A percentile compares a stretch with the other conserved stretches of the same genome.
Conservation (phyloP, 805 yeast genomes). For the Pichia nakasei region DNA sequence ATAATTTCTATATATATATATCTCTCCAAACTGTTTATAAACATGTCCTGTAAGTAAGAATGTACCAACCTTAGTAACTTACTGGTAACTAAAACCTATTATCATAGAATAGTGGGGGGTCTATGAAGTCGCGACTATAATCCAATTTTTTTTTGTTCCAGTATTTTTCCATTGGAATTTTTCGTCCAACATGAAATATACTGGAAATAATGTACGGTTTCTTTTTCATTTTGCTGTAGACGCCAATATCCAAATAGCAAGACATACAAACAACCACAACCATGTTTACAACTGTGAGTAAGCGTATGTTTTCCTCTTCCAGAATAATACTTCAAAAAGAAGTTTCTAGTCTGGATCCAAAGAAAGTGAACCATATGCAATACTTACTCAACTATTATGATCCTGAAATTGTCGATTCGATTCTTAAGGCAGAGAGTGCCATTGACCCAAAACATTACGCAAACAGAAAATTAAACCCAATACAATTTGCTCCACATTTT, state of each 20-base stretch:
- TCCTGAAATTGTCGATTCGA: slow-evolving; percentile 71
- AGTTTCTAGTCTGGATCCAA: slow-evolving; percentile 14
- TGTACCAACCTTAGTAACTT: too few relatives aligned
- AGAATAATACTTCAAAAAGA: slow-evolving; percentile 10
- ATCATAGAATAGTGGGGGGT: too few relatives aligned
- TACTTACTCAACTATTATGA: slow-evolving; percentile 69
- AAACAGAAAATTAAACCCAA: slow-evolving; percentile 32
- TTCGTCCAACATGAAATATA: too few relatives aligned
- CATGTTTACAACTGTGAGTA: slow-evolving; percentile 1
- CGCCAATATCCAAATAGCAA: too few relatives aligned
- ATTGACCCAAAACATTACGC: slow-evolving; percentile 58
- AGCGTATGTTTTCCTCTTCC: slow-evolving; percentile 13
- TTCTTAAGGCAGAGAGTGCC: slow-evolving; percentile 68
- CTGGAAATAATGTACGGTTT: too few relatives aligned
- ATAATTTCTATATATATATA: neutral
- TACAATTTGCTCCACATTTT: slow-evolving; percentile 61
- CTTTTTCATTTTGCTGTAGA: too few relatives aligned
- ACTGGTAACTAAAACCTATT: too few relatives aligned
- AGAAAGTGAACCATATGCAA: slow-evolving; percentile 37
- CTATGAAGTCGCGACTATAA: too few relatives aligned
- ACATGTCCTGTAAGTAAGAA: too few relatives aligned
- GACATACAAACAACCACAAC: neutral
- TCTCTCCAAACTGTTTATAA: too few relatives aligned
- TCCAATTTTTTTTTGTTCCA: too few relatives aligned
- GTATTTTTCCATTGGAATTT: too few relatives aligned